phyloP scores from a whole-genome alignment of 2,329 filamentous ascomycete species.

The Aspergillus sp. region DNA sequence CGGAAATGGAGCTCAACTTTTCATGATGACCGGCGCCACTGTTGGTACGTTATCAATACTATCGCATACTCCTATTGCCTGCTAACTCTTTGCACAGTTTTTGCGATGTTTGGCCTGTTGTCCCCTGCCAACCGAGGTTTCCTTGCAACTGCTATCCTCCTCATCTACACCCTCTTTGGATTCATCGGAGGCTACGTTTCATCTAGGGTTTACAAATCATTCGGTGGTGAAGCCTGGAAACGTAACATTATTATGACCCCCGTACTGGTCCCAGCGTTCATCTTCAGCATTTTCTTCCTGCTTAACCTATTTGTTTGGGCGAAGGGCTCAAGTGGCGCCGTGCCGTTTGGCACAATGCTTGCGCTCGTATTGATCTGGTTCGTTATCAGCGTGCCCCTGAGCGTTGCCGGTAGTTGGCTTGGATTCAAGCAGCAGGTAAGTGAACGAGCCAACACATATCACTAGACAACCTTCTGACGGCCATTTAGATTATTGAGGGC shows the following conservation, averaged over 20 bases:
- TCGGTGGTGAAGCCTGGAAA: constrained; percentile 92
- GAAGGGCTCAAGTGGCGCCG: constrained; percentile 85
- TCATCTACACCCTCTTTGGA: constrained; percentile 90
- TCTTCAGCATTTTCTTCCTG: constrained; percentile 87
- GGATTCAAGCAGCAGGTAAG: constrained; percentile 71
- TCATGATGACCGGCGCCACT: constrained; percentile 95
- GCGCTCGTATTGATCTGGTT: constrained; percentile 95
- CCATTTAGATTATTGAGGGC: constrained; percentile 60
- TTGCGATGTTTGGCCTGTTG: constrained; percentile 90
- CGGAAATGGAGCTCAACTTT: constrained; percentile 92
- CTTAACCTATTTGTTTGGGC: constrained; percentile 96
- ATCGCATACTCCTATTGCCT: not conserved
- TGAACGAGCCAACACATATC: not conserved
- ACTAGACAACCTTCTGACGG: constrained; percentile 11
- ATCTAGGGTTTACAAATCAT: constrained; percentile 88
- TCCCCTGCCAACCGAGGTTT: constrained; percentile 95
- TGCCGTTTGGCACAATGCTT: constrained; percentile 96
- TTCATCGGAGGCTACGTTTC: constrained; percentile 91
- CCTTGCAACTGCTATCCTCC: constrained; percentile 85
- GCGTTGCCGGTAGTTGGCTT: constrained; percentile 85
- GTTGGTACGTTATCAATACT: constrained; percentile 55
- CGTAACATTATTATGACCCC: constrained; percentile 88
- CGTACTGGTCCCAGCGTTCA: constrained; percentile 77
- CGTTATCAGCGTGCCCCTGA: constrained; percentile 88
- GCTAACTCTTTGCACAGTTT: constrained; percentile 49